Base-by-base conservation (phyloP, 805 yeast species). In the Kuraishia cidri region DNA sequence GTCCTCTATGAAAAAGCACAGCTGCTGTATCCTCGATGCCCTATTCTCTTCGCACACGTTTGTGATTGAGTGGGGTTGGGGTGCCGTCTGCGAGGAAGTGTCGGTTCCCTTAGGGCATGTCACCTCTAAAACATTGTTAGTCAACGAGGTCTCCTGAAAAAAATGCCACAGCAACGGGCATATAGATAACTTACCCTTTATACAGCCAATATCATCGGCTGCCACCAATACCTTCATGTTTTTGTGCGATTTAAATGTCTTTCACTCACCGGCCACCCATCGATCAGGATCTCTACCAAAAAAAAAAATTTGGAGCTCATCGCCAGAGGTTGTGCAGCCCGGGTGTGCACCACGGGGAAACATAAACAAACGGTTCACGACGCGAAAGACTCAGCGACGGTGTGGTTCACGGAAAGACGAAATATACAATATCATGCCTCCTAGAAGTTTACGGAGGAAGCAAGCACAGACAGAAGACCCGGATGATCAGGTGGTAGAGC, bases 81-180 rank as follows among this genome's bases (percentile, higher is more conserved):
- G 54, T 0, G 80, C 79, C 22, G 70, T 69, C 46, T 79, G 75
- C 26, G 65, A 62, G 5, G 95, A 81, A 3, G 95, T 86, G 46
- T 88, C 94, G 0, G 90, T 79, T 0, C 88, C 90, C 32, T 66
- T 59, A 13, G 59, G 50, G 44, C 86, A 85, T 4, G 65, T 47
- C 6, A 84, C 59, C 47, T 78, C 86, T 33, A n/a, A 6, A 28
- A 18, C 18, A 30, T 6, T 20, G 15, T 11, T 11, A 29, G 43
- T 2, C 37, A 50, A 54, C 55, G 42, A 69, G 69, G 19, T 70
- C 46, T 17, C 60, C 49, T 5, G 77, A 78, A 2, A 69, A 60
- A 41, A 72, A 78, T 38, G 66, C 72, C 5, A 73, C 60, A 3
- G 75, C 56, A 10, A 62, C 70, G 28, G 72, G 42, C 15, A 71